Conservation (phyloP, 129 eudicot species). For the Arctium lappa region DNA sequence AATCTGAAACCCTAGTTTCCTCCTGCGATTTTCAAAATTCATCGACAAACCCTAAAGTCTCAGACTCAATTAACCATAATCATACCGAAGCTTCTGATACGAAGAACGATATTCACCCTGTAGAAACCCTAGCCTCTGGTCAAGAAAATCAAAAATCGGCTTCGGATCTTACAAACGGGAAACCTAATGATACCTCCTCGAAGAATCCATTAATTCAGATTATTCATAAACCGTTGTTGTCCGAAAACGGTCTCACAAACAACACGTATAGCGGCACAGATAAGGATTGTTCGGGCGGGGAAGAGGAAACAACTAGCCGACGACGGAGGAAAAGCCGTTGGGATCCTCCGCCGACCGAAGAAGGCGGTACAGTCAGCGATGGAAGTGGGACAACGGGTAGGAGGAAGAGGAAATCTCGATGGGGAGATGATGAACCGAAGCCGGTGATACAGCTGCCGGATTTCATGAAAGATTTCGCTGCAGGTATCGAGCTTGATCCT, state of each 20-base stretch:
- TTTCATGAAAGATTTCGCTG: conserved; percentile 73
- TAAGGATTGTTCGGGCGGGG: conserved; percentile 32
- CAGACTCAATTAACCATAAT: not conserved
- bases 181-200: not conserved
- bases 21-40: not conserved
- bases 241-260: conserved; percentile 47
- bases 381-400: conserved; percentile 27
- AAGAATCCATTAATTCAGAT: conserved; percentile 5
- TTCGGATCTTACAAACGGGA: conserved; percentile 6
- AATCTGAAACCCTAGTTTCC: conserved; percentile 22
- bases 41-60: not conserved
- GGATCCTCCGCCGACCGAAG: conserved; percentile 38
- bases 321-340: conserved; percentile 31
- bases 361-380: conserved; percentile 9
- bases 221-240: conserved; percentile 29
- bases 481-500: conserved; percentile 83
- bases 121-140: conserved; percentile 24
- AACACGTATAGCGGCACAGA: conserved; percentile 52
- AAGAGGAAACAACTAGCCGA: conserved; percentile 22
- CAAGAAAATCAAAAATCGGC: not conserved
- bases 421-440: conserved; percentile 73
- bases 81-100: not conserved
- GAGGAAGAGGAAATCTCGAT: conserved; percentile 58
- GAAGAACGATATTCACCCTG: not conserved
- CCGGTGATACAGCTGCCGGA: conserved; percentile 67